Evolutionary conservation across 805 yeast species (phyloP).

Genomic region (Debaryomyces tyrocola): DNA sequence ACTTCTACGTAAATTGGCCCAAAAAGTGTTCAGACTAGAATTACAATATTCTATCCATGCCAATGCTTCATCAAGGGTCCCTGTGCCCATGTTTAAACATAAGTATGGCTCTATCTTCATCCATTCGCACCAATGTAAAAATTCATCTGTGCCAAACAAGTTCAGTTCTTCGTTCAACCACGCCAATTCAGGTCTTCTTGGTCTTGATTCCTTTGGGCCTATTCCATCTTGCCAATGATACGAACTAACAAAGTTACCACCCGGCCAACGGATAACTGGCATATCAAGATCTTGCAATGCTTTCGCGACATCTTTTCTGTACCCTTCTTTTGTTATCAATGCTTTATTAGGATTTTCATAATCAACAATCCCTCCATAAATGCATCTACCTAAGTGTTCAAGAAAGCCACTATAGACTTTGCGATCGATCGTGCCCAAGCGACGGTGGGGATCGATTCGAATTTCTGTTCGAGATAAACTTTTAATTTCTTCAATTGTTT

Average conservation of each 20-base stretch:
- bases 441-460: conserved; percentile 26
- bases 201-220: conserved; percentile 28
- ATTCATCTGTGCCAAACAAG: conserved; percentile 34
- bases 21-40: conserved; percentile 27
- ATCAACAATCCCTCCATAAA: conserved; percentile 37
- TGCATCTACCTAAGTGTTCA: conserved; percentile 36
- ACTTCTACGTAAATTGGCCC: conserved; percentile 31
- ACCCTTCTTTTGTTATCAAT: conserved; percentile 22
- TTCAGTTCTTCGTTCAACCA: conserved; percentile 33
- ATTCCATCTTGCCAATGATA: conserved; percentile 36
- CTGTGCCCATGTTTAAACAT: conserved; percentile 37
- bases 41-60: conserved; percentile 37
- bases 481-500: conserved; percentile 13
- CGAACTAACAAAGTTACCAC: conserved; percentile 34
- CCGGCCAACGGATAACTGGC: conserved; percentile 37
- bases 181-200: conserved; percentile 32
- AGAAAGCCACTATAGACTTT: conserved; percentile 33
- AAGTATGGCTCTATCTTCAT: conserved; percentile 30
- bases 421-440: conserved; percentile 21
- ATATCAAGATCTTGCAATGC: conserved; percentile 28
- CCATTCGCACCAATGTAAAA: conserved; percentile 30
- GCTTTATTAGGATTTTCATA: conserved; percentile 13
- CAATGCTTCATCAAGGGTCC: conserved; percentile 34
- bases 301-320: conserved; percentile 25
- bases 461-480: conserved; percentile 15